Evolutionary conservation across 106 monocot species (phyloP), one percentile per base, ranked within the genome.

Genomic region (Vanilla planifolia): DNA sequence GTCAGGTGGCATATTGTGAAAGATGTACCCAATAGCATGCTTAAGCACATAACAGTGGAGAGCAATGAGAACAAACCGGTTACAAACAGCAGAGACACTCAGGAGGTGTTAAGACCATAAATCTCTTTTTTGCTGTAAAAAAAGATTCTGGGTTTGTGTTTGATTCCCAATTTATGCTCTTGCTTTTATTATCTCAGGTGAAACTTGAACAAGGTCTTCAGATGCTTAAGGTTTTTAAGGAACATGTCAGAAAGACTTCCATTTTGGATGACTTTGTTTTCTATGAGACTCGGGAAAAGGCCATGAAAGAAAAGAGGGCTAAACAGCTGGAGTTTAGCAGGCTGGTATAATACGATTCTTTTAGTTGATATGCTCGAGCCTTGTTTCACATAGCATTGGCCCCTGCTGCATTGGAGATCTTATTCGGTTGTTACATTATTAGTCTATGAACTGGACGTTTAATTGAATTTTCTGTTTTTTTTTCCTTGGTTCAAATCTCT

Each of bases 61-160:
- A 92, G 86, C 78, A 92, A 92, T 69, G 92, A 92, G n/a, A 92
- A 92, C 72, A 92, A 87, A 35, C 92, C 92, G 4, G 87, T 92
- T 52, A 92, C 92, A 9, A 87, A 92, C 60, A 81, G 92, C 53
- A 80, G 92, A 52, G 92, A 92, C 44, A 87, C 92, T 33, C 87
- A 92, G 51, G 84, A 92, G 78, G 87, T 92, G 14, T 57, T 28
- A 19, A 34, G 28, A 57, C 33, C 11, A 20, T 32, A 20, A 8
- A 43, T 42, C 13, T 15, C 10, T 1, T 22, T 2, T 24, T 40
- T 30, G 1, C 8, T 53, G n/a, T 51, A 11, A 11, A 48, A 36
- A n/a, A n/a, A n/a, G n/a, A n/a, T n/a, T n/a, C n/a, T n/a, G 11
- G 14, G 17, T 25, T 51, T 6, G 41, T 20, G 13, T 8, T 37